Percentiles rank a stretch among this genome's conserved stretches.
These are phyloP conservation scores for Coemansia sp. DNA, from an alignment of 192 early-diverging fungal species.

Conservation along the genomic window DNA sequence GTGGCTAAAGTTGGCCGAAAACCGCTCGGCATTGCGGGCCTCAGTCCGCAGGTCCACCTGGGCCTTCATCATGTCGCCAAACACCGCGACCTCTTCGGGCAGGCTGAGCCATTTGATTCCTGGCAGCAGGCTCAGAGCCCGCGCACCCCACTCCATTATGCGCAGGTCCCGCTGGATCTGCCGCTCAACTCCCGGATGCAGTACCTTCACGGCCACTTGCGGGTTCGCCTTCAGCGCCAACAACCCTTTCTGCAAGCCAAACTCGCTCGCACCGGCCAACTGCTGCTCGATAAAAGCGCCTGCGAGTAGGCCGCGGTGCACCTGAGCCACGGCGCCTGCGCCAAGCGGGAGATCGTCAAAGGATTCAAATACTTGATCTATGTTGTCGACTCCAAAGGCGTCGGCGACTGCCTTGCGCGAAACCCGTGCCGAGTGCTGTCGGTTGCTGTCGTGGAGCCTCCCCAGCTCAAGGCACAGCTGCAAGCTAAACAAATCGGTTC, in stretches of 20 bases:
- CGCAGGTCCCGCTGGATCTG: slow-evolving; percentile 75
- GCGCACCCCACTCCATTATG: slow-evolving; percentile 73
- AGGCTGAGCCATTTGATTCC: slow-evolving; percentile 80
- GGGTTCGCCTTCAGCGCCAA: slow-evolving; percentile 32
- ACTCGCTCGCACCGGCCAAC: slow-evolving; percentile 5
- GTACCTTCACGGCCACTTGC: slow-evolving; percentile 81
- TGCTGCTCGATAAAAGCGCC: slow-evolving; percentile 22
- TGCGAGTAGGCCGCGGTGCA: slow-evolving; percentile 41
- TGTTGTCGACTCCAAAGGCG: slow-evolving; percentile 56
- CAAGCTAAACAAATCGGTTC: slow-evolving; percentile 79
- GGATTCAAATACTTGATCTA: slow-evolving; percentile 74
- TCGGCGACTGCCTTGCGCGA: slow-evolving; percentile 63
- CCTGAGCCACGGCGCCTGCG: slow-evolving; percentile 94
- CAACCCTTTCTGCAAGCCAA: background rate
- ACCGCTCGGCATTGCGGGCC: slow-evolving; percentile 64
- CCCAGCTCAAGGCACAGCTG: slow-evolving; percentile 72
- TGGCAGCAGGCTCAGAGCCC: slow-evolving; percentile 65
- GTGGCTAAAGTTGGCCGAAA: slow-evolving; percentile 56
- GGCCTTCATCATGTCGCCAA: slow-evolving; percentile 87
- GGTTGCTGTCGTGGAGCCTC: slow-evolving; percentile 76
- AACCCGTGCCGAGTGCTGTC: slow-evolving; percentile 66
- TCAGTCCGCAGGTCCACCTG: slow-evolving; percentile 86
- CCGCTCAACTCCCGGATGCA: slow-evolving; percentile 74
- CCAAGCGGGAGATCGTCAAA: slow-evolving; percentile 79
- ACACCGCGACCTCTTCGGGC: slow-evolving; percentile 83